Percentiles rank a stretch among this genome's conserved stretches.
phyloP scores from a whole-genome alignment of 768 basidiomycete genomes.

The Fistulinella prunicolor region DNA sequence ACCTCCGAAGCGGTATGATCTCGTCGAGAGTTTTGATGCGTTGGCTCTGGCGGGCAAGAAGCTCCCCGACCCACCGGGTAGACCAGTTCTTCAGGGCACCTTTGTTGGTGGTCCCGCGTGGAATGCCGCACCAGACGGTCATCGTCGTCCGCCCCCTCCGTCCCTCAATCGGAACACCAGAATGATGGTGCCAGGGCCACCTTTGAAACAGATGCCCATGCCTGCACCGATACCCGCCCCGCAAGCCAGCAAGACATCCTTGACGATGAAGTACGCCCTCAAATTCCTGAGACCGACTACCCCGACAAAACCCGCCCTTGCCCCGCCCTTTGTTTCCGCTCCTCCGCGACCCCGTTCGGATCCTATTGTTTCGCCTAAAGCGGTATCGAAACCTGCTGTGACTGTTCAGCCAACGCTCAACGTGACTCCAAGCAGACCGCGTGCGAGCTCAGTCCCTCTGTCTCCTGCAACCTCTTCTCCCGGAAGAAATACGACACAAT shows the following conservation, averaged over 20 bases:
- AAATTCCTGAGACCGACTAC: constrained; percentile 9
- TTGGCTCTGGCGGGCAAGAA: constrained; percentile 29
- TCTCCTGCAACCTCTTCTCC: constrained; percentile 19
- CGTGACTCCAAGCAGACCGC: constrained; percentile 20
- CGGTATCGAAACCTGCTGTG: not conserved
- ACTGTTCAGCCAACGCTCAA: constrained; percentile 8
- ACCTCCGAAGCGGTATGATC: constrained; percentile 19
- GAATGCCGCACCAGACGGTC: constrained; percentile 9
- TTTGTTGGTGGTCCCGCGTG: constrained; percentile 46
- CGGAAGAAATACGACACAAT: constrained; percentile 39
- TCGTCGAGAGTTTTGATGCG: constrained; percentile 34
- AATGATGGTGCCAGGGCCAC: not conserved
- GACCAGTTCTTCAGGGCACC: constrained; percentile 14
- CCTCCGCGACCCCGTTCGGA: constrained; percentile 36
- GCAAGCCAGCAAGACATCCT: constrained; percentile 12
- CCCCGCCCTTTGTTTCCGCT: constrained; percentile 15
- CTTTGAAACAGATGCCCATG: constrained; percentile 20
- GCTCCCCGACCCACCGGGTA: constrained; percentile 10
- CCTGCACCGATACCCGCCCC: constrained; percentile 35
- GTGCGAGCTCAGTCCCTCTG: constrained; percentile 16
- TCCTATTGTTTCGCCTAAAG: too few species aligned
- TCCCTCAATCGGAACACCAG: too few species aligned
- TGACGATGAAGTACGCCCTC: constrained; percentile 24
- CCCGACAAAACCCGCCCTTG: constrained; percentile 15
- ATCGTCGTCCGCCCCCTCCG: constrained; percentile 11